Percentiles rank a stretch among this genome's conserved stretches.
Conservation (phyloP, 129 eudicot genomes). For the Logfia minima region DNA sequence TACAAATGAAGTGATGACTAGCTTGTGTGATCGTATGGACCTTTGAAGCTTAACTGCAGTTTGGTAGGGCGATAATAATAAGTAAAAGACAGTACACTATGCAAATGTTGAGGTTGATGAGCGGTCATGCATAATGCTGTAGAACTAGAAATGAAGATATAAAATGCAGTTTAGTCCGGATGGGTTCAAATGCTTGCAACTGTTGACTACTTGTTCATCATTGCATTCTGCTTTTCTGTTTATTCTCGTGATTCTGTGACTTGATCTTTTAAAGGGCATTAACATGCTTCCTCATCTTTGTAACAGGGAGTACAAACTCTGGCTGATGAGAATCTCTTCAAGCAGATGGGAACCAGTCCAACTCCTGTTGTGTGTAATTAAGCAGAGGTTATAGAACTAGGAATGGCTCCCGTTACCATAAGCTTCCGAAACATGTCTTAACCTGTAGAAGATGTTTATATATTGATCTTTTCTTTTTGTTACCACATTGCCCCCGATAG, state of each 20-base stretch:
- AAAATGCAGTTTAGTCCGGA: no score
- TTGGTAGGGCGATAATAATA: no score
- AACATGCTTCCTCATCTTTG: not conserved
- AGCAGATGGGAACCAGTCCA: slow-evolving; percentile 18
- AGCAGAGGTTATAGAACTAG: slow-evolving; percentile 31
- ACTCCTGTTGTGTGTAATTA: slow-evolving; percentile 36
- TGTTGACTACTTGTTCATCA: not conserved
- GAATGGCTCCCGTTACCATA: slow-evolving; percentile 26
- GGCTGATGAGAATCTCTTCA: slow-evolving; percentile 34
- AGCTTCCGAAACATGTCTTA: slow-evolving; percentile 34
- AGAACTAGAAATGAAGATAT: no score
- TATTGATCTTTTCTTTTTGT: slow-evolving; percentile 13
- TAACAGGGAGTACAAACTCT: slow-evolving; percentile 44
- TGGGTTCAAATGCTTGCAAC: not conserved
- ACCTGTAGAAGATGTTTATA: slow-evolving; percentile 43
- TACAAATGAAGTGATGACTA: not conserved
- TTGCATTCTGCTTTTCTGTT: not conserved
- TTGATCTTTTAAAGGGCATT: not conserved
- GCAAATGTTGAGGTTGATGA: no score
- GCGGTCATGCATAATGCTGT: not conserved
- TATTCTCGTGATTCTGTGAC: not conserved
- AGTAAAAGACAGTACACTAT: no score
- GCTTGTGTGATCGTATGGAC: not conserved
- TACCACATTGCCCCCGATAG: slow-evolving; percentile 7
- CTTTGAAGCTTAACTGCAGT: not conserved